These are phyloP conservation scores for Leccinum subgranulosum DNA, from an alignment of 768 basidiomycete species.

Conservation along the genomic window DNA sequence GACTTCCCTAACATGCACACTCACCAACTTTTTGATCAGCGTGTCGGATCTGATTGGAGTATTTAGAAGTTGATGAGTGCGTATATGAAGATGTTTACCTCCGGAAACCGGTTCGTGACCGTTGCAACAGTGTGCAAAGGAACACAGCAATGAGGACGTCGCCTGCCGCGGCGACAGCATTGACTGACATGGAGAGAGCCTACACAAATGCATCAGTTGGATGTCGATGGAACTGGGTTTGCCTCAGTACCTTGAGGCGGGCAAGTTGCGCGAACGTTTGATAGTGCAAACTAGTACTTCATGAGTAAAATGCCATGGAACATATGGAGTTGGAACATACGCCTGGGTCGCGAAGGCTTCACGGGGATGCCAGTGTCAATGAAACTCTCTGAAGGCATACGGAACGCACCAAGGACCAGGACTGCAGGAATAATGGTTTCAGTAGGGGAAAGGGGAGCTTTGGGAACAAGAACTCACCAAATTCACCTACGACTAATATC, in stretches of 20 bases:
- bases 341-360: constrained; percentile 36
- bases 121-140: constrained; percentile 37
- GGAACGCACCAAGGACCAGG: constrained; percentile 33
- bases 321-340: constrained; percentile 28
- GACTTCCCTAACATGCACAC: not conserved
- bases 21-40: constrained; percentile 48
- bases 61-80: not conserved
- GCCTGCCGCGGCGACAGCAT: not conserved
- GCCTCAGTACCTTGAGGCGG: constrained; percentile 40
- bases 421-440: constrained; percentile 15
- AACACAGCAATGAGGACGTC: not conserved
- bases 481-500: constrained; percentile 41
- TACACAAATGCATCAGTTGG: not conserved
- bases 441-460: not conserved
- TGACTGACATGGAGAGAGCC: not conserved
- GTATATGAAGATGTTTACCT: constrained; percentile 24
- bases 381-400: not conserved
- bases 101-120: constrained; percentile 51
- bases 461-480: constrained; percentile 24
- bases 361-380: constrained; percentile 4
- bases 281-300: constrained; percentile 35
- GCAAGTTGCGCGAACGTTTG: constrained; percentile 46
- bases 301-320: not conserved
- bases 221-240: too few species aligned
- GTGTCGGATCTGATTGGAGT: constrained; percentile 38